These are phyloP conservation scores for Cercospora janseana DNA, from an alignment of 2,329 filamentous ascomycete genomes.

Conservation along the genomic window DNA sequence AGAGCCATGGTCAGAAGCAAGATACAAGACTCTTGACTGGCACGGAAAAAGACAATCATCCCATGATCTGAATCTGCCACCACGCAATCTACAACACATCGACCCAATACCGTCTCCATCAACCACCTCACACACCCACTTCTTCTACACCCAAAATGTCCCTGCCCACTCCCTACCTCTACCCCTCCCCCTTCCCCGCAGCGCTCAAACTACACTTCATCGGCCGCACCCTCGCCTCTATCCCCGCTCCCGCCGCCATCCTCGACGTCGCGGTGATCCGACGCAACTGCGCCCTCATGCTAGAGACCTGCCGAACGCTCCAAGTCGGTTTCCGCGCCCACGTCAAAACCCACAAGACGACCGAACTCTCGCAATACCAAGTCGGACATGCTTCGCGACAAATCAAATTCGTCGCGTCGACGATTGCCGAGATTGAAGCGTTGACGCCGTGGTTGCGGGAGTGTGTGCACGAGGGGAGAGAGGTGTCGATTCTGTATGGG, in stretches of 20 bases:
- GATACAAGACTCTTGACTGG: too few relatives aligned
- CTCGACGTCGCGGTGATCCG: conserved; percentile 66
- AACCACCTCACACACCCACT: not conserved
- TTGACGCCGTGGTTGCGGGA: conserved; percentile 60
- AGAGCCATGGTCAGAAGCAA: too few relatives aligned
- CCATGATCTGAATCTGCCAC: too few relatives aligned
- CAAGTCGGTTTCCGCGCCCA: conserved; percentile 70
- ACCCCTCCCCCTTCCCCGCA: conserved; percentile 36
- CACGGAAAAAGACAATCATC: too few relatives aligned
- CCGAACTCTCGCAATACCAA: conserved; percentile 65
- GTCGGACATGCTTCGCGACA: conserved; percentile 57
- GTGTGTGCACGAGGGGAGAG: conserved; percentile 53
- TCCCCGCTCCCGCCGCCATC: conserved; percentile 66
- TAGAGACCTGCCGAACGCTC: conserved; percentile 59
- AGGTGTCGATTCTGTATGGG: conserved; percentile 69
- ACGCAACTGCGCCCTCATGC: conserved; percentile 69
- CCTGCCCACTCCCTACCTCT: conserved; percentile 29
- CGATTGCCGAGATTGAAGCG: conserved; percentile 69
- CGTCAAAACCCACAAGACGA: conserved; percentile 82
- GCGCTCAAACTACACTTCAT: conserved; percentile 49
- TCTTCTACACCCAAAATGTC: not conserved
- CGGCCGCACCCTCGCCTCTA: conserved; percentile 58
- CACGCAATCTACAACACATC: not conserved
- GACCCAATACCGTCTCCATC: too few relatives aligned
- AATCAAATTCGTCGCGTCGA: conserved; percentile 68